A percentile compares a stretch with the other conserved stretches of the same genome.
phyloP scores from a whole-genome alignment of 2,329 filamentous ascomycete species.

The Trichophyton schoenleinii region DNA sequence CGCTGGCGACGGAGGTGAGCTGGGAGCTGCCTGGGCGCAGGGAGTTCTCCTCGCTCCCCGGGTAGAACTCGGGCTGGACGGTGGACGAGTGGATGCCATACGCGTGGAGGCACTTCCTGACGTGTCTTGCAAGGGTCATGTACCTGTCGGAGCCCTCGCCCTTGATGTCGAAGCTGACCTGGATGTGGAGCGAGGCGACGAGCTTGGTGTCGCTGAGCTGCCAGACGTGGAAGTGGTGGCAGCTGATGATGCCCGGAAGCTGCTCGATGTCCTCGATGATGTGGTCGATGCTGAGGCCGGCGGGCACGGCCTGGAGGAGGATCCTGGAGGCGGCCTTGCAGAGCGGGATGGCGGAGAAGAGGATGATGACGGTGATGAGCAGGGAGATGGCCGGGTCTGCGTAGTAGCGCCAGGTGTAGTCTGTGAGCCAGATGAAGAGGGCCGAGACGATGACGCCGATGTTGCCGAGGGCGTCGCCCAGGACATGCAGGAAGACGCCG shows the following conservation, averaged over 20 bases:
- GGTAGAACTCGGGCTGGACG: slow-evolving; percentile 76
- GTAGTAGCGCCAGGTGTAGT: slow-evolving; percentile 70
- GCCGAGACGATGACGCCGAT: slow-evolving; percentile 47
- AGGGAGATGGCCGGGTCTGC: slow-evolving; percentile 86
- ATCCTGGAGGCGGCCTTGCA: slow-evolving; percentile 54
- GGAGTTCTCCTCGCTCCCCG: slow-evolving; percentile 26
- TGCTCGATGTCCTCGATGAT: slow-evolving; percentile 83
- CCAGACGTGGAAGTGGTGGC: slow-evolving; percentile 96
- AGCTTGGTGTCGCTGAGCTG: slow-evolving; percentile 91
- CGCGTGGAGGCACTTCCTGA: slow-evolving; percentile 78
- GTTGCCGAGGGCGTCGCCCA: slow-evolving; percentile 38
- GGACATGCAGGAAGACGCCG: slow-evolving; percentile 54
- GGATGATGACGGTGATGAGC: slow-evolving; percentile 71
- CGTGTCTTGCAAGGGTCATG: slow-evolving; percentile 75
- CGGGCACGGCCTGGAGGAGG: slow-evolving; percentile 83
- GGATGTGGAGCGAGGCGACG: slow-evolving; percentile 84
- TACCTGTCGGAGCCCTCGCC: slow-evolving; percentile 66
- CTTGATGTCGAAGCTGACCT: slow-evolving; percentile 80
- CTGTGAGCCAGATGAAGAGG: slow-evolving; percentile 81
- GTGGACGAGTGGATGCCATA: slow-evolving; percentile 96
- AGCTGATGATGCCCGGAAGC: slow-evolving; percentile 74
- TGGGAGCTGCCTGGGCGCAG: slow-evolving; percentile 8
- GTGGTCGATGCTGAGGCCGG: slow-evolving; percentile 74
- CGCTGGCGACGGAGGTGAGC: slow-evolving; percentile 7
- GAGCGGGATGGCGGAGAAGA: slow-evolving; percentile 39